Evolutionary conservation across 805 yeast species (phyloP).

Genomic region (Millerozyma acaciae): DNA sequence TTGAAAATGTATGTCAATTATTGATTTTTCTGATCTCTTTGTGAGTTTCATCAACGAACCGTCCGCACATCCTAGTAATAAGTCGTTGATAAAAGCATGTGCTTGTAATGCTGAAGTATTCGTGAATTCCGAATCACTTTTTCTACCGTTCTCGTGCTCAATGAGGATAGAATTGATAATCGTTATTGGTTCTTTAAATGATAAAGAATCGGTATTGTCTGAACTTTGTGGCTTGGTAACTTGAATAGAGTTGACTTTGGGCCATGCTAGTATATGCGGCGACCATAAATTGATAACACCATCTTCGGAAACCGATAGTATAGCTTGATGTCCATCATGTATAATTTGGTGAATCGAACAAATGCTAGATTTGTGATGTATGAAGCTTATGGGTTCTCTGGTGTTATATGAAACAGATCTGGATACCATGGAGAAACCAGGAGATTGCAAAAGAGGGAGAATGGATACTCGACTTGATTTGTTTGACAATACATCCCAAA

Average conservation of each 20-base stretch:
- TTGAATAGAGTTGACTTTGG: conserved; percentile 16
- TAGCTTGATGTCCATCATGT: conserved; percentile 17
- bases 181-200: conserved; percentile 3
- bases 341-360: conserved; percentile 19
- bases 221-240: conserved; percentile 7
- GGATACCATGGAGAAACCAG: conserved; percentile 13
- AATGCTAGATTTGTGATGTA: conserved; percentile 19
- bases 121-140: neutral
- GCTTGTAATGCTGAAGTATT: too few species aligned
- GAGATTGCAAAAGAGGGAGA: conserved; percentile 21
- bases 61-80: conserved; percentile 16
- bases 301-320: conserved; percentile 19
- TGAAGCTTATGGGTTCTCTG: neutral
- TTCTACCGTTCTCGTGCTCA: neutral
- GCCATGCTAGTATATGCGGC: conserved; percentile 26
- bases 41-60: conserved; percentile 17
- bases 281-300: conserved; percentile 35
- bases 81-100: conserved; percentile 16
- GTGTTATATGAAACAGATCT: neutral
- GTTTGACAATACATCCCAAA: conserved; percentile 42
- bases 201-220: neutral
- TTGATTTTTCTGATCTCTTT: conserved; percentile 12
- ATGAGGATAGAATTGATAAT: conserved; percentile 2
- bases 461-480: conserved; percentile 10
- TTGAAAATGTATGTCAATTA: conserved; percentile 9